Conservation (phyloP, 108 stramenopile species). For the Heterococcus sp. region DNA sequence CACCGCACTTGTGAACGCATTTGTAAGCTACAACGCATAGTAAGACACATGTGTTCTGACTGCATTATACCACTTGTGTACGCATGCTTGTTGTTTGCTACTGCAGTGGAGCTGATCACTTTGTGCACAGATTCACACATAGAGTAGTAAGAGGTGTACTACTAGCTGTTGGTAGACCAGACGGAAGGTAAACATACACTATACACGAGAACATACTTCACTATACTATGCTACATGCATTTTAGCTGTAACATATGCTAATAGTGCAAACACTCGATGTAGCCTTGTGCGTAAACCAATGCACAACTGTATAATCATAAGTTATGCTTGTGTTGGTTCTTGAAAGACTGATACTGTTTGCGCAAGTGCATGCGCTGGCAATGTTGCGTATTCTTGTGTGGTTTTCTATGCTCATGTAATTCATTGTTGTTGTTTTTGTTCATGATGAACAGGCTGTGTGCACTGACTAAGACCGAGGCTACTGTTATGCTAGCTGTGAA, state of each 20-base stretch:
- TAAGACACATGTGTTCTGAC: neutral
- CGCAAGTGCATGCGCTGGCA: neutral
- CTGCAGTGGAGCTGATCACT: constrained; percentile 70
- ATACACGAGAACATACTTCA: neutral
- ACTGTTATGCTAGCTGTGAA: constrained; percentile 68
- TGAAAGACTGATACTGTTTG: neutral
- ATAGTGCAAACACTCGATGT: neutral
- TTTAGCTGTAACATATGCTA: neutral
- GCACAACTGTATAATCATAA: neutral
- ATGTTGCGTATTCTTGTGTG: neutral
- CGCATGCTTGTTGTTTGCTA: neutral
- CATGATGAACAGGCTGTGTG: constrained; percentile 50
- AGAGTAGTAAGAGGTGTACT: constrained; percentile 70
- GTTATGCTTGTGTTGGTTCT: neutral
- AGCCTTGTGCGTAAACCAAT: neutral
- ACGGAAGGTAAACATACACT: constrained; percentile 54
- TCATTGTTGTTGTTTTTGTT: neutral
- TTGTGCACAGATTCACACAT: constrained; percentile 75
- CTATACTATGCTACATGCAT: neutral
- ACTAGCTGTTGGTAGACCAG: constrained; percentile 73
- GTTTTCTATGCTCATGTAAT: neutral
- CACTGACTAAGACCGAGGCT: constrained; percentile 68
- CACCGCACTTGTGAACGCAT: neutral
- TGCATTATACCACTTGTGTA: neutral
- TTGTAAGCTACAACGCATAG: no score